Conservation (phyloP, 169 alveolate species). For the Hepatocystis sp. region DNA sequence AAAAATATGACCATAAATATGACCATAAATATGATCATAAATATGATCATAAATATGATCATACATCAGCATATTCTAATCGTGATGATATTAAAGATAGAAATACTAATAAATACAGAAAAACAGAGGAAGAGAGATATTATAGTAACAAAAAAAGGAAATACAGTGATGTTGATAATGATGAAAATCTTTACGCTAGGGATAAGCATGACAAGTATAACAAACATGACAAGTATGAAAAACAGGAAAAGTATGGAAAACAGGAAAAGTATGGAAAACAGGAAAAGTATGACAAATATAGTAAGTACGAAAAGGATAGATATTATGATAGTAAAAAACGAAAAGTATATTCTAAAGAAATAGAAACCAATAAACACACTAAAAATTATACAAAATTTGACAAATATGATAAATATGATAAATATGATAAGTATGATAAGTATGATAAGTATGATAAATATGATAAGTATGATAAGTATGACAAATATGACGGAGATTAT, state of each 20-base stretch:
- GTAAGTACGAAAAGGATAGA: constrained; percentile 1
- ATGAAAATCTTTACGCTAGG: not conserved
- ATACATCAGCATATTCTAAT: too few relatives aligned
- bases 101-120: too few relatives aligned
- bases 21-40: constrained; percentile 29
- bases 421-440: constrained; percentile 11
- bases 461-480: constrained; percentile 6
- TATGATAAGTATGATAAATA: constrained; percentile 11
- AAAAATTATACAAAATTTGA: too few relatives aligned
- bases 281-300: not conserved
- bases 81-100: constrained; percentile 5
- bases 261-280: too few relatives aligned
- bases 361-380: too few relatives aligned
- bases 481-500: constrained; percentile 1
- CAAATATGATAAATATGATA: too few relatives aligned
- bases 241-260: not conserved
- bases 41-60: constrained; percentile 2
- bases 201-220: too few relatives aligned
- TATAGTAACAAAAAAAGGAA: not conserved
- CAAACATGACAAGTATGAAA: not conserved
- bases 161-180: constrained; percentile 1
- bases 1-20: constrained; percentile 17
- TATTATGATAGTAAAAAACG: constrained; percentile 24
- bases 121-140: constrained; percentile 18
- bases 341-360: too few relatives aligned